Percentiles rank a stretch among this genome's conserved stretches.
These are phyloP conservation scores for Fagus sylvatica DNA, from an alignment of 306 rosid species.

Conservation along the genomic window DNA sequence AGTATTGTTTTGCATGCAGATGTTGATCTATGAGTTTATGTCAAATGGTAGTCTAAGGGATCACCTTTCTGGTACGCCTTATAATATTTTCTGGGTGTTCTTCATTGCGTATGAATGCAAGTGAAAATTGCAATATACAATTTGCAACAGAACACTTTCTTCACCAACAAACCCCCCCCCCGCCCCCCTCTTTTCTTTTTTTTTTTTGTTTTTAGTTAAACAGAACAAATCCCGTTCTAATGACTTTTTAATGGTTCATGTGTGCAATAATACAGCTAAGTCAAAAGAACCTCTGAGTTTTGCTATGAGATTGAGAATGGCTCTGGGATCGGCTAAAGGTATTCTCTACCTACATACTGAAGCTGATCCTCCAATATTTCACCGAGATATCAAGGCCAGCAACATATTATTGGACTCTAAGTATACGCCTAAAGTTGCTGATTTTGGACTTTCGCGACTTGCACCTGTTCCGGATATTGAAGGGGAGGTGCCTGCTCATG, in stretches of 20 bases:
- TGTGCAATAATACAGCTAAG: slow-evolving; percentile 42
- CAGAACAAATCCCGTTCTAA: neutral
- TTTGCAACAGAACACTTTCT: too few relatives aligned
- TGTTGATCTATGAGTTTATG: slow-evolving; percentile 94
- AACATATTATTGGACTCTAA: slow-evolving; percentile 83
- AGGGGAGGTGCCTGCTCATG: slow-evolving; percentile 73
- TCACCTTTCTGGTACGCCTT: slow-evolving; percentile 75
- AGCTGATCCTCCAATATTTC: slow-evolving; percentile 98
- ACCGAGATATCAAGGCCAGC: slow-evolving; percentile 92
- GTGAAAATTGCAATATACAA: neutral
- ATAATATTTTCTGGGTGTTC: slow-evolving; percentile 8
- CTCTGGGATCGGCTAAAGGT: slow-evolving; percentile 88
- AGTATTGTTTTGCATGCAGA: slow-evolving; percentile 59
- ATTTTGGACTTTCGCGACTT: slow-evolving; percentile 96
- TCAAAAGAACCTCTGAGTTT: slow-evolving; percentile 62
- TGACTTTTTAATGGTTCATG: neutral
- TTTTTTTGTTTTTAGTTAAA: neutral
- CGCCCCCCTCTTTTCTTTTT: neutral
- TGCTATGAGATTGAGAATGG: slow-evolving; percentile 69
- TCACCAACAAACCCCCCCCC: too few relatives aligned
- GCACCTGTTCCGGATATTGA: slow-evolving; percentile 88
- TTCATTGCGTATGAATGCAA: neutral
- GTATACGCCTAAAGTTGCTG: slow-evolving; percentile 79
- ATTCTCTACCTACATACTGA: slow-evolving; percentile 83
- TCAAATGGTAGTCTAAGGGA: slow-evolving; percentile 86